Conservation (phyloP, 1,284 basidiomycete species). For the Heterobasidion parviporum region DNA sequence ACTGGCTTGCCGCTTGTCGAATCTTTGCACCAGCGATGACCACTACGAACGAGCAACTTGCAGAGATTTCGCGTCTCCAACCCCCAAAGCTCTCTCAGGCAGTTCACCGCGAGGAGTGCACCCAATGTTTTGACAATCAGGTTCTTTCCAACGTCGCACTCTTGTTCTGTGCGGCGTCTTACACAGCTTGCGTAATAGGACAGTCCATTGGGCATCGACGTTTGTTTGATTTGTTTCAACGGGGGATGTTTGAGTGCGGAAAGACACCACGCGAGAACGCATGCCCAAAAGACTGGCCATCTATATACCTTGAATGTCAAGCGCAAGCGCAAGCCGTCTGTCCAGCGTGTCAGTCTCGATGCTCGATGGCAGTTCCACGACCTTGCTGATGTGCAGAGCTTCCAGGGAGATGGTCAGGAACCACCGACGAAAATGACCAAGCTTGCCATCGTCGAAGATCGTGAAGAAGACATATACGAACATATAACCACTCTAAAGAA, state of each 20-base stretch:
- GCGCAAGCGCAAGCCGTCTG: slow-evolving; percentile 60
- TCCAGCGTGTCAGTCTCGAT: slow-evolving; percentile 51
- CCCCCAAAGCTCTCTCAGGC: slow-evolving; percentile 37
- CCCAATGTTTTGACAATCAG: slow-evolving; percentile 94
- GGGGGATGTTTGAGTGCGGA: slow-evolving; percentile 69
- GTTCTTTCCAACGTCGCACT: slow-evolving; percentile 28
- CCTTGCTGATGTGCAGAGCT: not conserved
- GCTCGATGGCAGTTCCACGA: not conserved
- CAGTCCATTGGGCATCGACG: slow-evolving; percentile 70
- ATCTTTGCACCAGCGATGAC: not conserved
- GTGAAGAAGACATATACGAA: slow-evolving; percentile 86
- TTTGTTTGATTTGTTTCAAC: slow-evolving; percentile 92
- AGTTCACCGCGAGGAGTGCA: slow-evolving; percentile 86
- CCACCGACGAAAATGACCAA: slow-evolving; percentile 85
- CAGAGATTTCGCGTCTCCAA: slow-evolving; percentile 26
- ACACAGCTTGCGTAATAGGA: slow-evolving; percentile 40
- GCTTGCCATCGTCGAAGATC: slow-evolving; percentile 79
- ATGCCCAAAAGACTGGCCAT: slow-evolving; percentile 70
- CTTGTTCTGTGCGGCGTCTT: slow-evolving; percentile 10
- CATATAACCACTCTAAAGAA: slow-evolving; percentile 64
- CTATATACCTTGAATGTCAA: slow-evolving; percentile 77
- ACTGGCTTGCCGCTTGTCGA: not conserved
- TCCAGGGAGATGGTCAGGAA: slow-evolving; percentile 54
- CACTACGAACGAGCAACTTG: slow-evolving; percentile 14
- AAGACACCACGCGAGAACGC: slow-evolving; percentile 66